Evolutionary conservation across 176 grass and related monocot species (phyloP), one percentile per base, ranked within the genome.

Genomic region (Oryza australiensis): DNA sequence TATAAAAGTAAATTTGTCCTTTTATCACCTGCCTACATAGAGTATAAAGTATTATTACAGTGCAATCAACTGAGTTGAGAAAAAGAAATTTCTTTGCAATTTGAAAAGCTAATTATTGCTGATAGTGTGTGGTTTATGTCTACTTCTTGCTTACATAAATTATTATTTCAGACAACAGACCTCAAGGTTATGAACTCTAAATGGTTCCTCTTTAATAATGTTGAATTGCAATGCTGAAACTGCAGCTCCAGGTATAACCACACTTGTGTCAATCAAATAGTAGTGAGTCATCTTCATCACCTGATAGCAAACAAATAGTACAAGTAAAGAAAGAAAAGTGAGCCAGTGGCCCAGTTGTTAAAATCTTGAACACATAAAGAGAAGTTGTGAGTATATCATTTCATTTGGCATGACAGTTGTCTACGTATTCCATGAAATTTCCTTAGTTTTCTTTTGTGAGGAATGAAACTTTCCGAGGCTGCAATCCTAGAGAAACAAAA

Each of bases 241-340:
- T 48, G 96, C 96, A 57, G 93, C 96, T 80, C 91, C 96, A 83
- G 93, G 90, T 92, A 94, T 35, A 74, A 94, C 85, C 66, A 91
- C 93, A 88, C 93, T 99, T 30, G 89, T 99, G 80, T 99, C 96
- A 15, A 99, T 86, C 85, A 99, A 91, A 85, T 95, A 99, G 79
- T 95, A 93, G 87, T 99, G 96, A 3, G 93, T 95, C 93, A 95
- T 92, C 85, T 94, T 90, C 89, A 99, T 99, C 87, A 99, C 96
- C 96, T 95, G 89, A 83, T 73, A 87, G 27, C 75, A 14, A 77
- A 66, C 70, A 24, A 70, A 62, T 9, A 33, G 22, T 26, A 51
- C 20, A 48, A 24, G 7, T 9, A 77, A 59, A 12, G 29, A 48
- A 78, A 82, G 3, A 83, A 64, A 73, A 68, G 12, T 67, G n/a